Evolutionary conservation across 2,329 filamentous ascomycete species (phyloP).

Genomic region (Phialocephala sp.): DNA sequence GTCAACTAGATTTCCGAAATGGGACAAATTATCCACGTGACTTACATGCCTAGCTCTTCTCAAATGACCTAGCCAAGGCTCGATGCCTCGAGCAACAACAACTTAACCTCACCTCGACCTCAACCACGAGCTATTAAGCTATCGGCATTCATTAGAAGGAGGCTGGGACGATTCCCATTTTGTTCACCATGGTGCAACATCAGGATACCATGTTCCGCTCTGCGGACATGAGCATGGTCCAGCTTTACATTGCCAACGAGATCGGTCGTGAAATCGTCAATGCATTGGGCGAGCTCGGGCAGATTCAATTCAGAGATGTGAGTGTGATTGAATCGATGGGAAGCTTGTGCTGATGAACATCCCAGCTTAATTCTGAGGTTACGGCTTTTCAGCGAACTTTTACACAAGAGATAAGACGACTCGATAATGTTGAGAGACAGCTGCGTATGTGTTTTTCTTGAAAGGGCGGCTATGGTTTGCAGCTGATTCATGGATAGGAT

Average conservation of each 20-base stretch:
- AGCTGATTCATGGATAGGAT: slow-evolving; percentile 71
- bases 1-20: not conserved
- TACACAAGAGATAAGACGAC: slow-evolving; percentile 93
- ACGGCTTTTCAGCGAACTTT: slow-evolving; percentile 97
- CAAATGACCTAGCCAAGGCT: slow-evolving; percentile 17
- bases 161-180: slow-evolving; percentile 28
- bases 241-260: slow-evolving; percentile 99
- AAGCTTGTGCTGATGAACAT: slow-evolving; percentile 33
- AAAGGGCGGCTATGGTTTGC: not conserved
- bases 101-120: slow-evolving; percentile 13
- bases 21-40: slow-evolving; percentile 6
- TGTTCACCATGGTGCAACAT: slow-evolving; percentile 61
- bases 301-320: slow-evolving; percentile 98
- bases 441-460: slow-evolving; percentile 69
- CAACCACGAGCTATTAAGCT: slow-evolving; percentile 23
- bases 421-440: slow-evolving; percentile 98
- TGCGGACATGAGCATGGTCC: slow-evolving; percentile 99
- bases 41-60: slow-evolving; percentile 8
- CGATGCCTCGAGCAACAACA: slow-evolving; percentile 17
- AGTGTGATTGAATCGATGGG: slow-evolving; percentile 17
- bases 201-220: slow-evolving; percentile 99
- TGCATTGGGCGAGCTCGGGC: slow-evolving; percentile 91
- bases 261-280: slow-evolving; percentile 98
- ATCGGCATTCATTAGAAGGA: slow-evolving; percentile 30
- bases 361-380: slow-evolving; percentile 86